Evolutionary conservation across 352 stramenopile species (phyloP).

Genomic region (Phytopythium oedochilum): DNA sequence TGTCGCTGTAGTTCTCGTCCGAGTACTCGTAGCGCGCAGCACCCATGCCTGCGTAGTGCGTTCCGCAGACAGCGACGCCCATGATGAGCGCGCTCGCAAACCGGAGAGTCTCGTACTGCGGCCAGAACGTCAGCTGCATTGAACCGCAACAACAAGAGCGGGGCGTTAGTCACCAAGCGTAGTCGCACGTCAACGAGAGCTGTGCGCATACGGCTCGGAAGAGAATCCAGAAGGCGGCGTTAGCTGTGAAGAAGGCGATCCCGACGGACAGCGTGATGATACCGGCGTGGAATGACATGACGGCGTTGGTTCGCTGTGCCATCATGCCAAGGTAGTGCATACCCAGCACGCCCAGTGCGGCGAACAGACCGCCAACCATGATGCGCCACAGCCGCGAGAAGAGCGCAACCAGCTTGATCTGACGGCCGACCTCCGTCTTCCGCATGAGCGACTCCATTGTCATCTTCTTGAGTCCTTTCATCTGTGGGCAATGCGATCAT

Average conservation of each 20-base stretch:
- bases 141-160: neutral
- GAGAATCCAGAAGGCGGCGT: conserved; percentile 63
- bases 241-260: conserved; percentile 55
- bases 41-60: conserved; percentile 53
- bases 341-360: conserved; percentile 52
- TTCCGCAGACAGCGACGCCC: conserved; percentile 59
- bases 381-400: conserved; percentile 58
- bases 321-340: conserved; percentile 82
- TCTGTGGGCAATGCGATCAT: conserved; percentile 5
- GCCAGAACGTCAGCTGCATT: conserved; percentile 52
- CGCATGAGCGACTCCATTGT: conserved; percentile 44
- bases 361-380: conserved; percentile 38
- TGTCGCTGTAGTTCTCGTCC: conserved; percentile 18
- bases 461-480: conserved; percentile 36
- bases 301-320: conserved; percentile 37
- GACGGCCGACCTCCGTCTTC: conserved; percentile 31
- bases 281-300: conserved; percentile 32
- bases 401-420: conserved; percentile 54
- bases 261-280: conserved; percentile 41
- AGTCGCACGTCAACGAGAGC: neutral
- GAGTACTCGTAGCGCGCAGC: conserved; percentile 34
- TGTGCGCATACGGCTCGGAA: conserved; percentile 40
- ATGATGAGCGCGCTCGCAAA: conserved; percentile 54
- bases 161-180: neutral
- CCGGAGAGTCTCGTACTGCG: conserved; percentile 41